Evolutionary conservation across 2,329 filamentous ascomycete genomes (phyloP).

Genomic region (Colletotrichum truncatum): DNA sequence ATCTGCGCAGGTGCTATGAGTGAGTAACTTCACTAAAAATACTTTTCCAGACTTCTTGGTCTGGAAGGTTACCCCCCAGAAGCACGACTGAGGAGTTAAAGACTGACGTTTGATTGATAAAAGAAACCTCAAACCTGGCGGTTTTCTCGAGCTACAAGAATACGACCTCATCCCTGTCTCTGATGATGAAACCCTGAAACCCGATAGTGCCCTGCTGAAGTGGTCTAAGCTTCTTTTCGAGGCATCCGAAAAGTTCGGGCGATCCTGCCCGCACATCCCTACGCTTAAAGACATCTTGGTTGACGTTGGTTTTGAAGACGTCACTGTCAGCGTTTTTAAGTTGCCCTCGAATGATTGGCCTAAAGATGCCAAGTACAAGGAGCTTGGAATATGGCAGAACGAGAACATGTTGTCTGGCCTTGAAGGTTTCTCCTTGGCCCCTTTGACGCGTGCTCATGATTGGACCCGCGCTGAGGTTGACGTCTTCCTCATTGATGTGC

Average conservation of each 20-base stretch:
- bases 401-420: slow-evolving; percentile 44
- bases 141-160: slow-evolving; percentile 47
- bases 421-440: slow-evolving; percentile 44
- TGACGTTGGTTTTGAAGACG: slow-evolving; percentile 41
- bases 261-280: not conserved
- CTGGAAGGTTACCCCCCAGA: too few species aligned
- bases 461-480: slow-evolving; percentile 45
- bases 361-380: slow-evolving; percentile 41
- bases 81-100: not conserved
- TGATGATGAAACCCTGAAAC: slow-evolving; percentile 32
- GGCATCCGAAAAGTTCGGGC: slow-evolving; percentile 5
- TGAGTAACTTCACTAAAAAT: not conserved
- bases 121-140: slow-evolving; percentile 49
- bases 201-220: slow-evolving; percentile 38
- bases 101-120: not conserved
- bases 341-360: slow-evolving; percentile 48
- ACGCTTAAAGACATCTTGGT: not conserved
- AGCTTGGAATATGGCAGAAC: slow-evolving; percentile 42
- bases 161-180: not conserved
- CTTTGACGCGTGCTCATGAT: slow-evolving; percentile 41
- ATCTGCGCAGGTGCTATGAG: not conserved
- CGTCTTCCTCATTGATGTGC: slow-evolving; percentile 43
- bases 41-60: too few species aligned
- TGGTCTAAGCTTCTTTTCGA: slow-evolving; percentile 46
- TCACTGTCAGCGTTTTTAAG: slow-evolving; percentile 38